phyloP scores from a whole-genome alignment of 805 yeast species.

The Lachancea quebecensis region DNA sequence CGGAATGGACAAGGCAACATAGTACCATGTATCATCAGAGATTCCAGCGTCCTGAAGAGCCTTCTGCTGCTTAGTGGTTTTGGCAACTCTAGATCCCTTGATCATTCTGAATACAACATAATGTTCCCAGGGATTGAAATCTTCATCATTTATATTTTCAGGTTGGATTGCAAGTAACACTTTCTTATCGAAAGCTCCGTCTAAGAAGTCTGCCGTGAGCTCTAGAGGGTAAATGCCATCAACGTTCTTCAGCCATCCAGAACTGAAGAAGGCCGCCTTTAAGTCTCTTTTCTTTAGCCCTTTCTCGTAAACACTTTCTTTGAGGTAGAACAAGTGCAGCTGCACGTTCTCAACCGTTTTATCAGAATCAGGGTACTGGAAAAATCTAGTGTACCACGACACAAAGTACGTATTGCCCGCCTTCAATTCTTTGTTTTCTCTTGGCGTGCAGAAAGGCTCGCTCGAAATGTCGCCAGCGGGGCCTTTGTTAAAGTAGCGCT shows the following conservation, averaged over 20 bases:
- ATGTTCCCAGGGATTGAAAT: slow-evolving; percentile 47
- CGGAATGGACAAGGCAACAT: slow-evolving; percentile 63
- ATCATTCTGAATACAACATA: slow-evolving; percentile 45
- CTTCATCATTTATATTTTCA: slow-evolving; percentile 55
- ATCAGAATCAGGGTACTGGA: slow-evolving; percentile 31
- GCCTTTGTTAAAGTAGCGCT: slow-evolving; percentile 59
- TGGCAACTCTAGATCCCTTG: slow-evolving; percentile 37
- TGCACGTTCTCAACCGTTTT: slow-evolving; percentile 53
- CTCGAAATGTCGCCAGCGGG: slow-evolving; percentile 45
- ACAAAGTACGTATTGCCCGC: slow-evolving; percentile 62
- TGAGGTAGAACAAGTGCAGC: slow-evolving; percentile 59
- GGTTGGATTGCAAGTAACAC: slow-evolving; percentile 72
- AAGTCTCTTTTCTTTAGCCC: slow-evolving; percentile 48
- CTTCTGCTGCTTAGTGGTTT: slow-evolving; percentile 37
- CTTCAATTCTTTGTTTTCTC: slow-evolving; percentile 49
- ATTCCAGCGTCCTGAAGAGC: slow-evolving; percentile 41
- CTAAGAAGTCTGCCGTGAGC: slow-evolving; percentile 58
- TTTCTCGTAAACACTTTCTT: slow-evolving; percentile 46
- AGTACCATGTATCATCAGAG: slow-evolving; percentile 44
- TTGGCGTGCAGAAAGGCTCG: slow-evolving; percentile 85
- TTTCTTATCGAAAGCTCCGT: slow-evolving; percentile 44
- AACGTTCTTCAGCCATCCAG: slow-evolving; percentile 63
- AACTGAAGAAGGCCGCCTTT: slow-evolving; percentile 46
- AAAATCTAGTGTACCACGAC: slow-evolving; percentile 73
- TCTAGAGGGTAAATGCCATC: slow-evolving; percentile 62